Evolutionary conservation across 129 eudicot species (phyloP).

Genomic region (Rutidosis leptorrhynchoides): DNA sequence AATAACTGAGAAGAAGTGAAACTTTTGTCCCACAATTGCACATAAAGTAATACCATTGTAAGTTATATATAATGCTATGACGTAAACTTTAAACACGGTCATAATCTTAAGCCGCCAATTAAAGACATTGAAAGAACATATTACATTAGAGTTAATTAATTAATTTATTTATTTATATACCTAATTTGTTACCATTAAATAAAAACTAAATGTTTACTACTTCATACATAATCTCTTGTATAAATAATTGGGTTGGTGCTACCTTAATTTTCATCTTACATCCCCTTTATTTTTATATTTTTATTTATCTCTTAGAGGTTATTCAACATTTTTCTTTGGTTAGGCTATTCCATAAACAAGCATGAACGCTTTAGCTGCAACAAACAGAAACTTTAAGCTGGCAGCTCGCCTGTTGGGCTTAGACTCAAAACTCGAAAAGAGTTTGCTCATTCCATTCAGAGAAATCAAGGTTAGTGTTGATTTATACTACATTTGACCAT

Average conservation of each 20-base stretch:
- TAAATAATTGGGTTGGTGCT: conserved; percentile 20
- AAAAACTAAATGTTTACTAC: too few species aligned
- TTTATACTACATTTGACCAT: background rate
- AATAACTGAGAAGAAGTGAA: background rate
- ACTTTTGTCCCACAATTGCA: background rate
- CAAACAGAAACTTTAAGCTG: conserved; percentile 88
- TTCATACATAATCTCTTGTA: conserved; percentile 10
- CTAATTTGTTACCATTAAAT: background rate
- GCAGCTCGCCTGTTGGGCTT: conserved; percentile 85
- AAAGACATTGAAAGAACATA: conserved; percentile 12
- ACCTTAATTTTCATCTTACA: conserved; percentile 19
- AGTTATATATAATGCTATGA: background rate
- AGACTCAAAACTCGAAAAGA: conserved; percentile 92
- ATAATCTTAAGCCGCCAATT: conserved; percentile 15
- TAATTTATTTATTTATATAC: background rate
- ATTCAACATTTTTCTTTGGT: conserved; percentile 14
- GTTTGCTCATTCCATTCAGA: conserved; percentile 95
- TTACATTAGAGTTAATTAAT: background rate
- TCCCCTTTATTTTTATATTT: conserved; percentile 11
- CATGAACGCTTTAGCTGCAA: conserved; percentile 97
- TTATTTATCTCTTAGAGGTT: conserved; percentile 2
- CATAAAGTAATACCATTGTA: background rate
- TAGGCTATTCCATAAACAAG: conserved; percentile 24
- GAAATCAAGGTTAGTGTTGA: conserved; percentile 76
- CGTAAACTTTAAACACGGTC: conserved; percentile 6